A percentile compares a stretch with the other conserved stretches of the same genome.
These are phyloP conservation scores for Xylariaceae sp. DNA, from an alignment of 2,329 filamentous ascomycete genomes.

Conservation along the genomic window DNA sequence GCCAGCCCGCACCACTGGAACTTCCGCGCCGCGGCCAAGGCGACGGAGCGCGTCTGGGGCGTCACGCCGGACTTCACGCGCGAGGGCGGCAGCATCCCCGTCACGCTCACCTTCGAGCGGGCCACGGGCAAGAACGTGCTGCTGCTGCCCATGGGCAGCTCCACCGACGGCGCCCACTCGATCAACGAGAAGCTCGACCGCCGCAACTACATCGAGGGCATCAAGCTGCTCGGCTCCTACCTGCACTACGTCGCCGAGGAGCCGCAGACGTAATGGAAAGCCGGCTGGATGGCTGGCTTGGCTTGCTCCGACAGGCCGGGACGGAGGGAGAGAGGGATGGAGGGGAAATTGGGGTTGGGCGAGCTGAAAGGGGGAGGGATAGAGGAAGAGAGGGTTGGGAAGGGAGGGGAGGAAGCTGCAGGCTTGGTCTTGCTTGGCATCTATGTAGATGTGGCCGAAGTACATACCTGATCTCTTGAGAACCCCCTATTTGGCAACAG, in stretches of 20 bases:
- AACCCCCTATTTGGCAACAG: too few species aligned
- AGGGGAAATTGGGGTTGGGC: too few species aligned
- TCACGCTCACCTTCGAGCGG: conserved; percentile 95
- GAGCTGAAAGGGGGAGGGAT: too few species aligned
- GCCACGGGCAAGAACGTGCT: conserved; percentile 97
- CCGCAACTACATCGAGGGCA: conserved; percentile 96
- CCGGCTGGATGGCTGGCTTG: too few species aligned
- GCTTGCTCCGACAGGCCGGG: too few species aligned
- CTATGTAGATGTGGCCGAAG: too few species aligned
- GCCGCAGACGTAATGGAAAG: conserved; percentile 40
- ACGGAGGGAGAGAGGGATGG: too few species aligned
- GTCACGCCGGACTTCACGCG: conserved; percentile 91
- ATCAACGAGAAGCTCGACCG: conserved; percentile 98
- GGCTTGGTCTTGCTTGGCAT: too few species aligned
- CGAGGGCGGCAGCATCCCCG: conserved; percentile 93
- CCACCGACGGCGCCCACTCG: conserved; percentile 91
- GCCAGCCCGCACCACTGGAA: conserved; percentile 98
- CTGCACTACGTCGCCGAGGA: conserved; percentile 94
- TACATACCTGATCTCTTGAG: too few species aligned
- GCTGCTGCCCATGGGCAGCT: conserved; percentile 92
- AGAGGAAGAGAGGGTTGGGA: too few species aligned
- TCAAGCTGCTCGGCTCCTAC: conserved; percentile 90
- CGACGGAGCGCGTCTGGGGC: conserved; percentile 91
- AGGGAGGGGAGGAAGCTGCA: too few species aligned
- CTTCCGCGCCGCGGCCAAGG: conserved; percentile 88